These are phyloP conservation scores for Ogataea degrootiae DNA, from an alignment of 805 yeast genomes.

Conservation along the genomic window DNA sequence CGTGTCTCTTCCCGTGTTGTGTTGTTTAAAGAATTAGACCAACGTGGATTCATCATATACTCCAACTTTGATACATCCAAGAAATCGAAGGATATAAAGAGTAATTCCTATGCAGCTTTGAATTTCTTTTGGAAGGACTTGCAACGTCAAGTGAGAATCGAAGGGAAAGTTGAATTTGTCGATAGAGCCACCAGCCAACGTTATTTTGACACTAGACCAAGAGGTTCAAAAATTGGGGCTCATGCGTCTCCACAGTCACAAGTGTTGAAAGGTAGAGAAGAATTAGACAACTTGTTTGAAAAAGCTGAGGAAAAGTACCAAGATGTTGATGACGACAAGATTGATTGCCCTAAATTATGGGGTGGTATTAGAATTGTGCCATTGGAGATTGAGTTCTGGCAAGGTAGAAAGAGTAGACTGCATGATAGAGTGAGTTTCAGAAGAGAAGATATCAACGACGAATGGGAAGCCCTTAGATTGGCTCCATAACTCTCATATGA, in stretches of 20 bases:
- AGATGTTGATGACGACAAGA: slow-evolving; percentile 46
- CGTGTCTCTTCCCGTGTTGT: slow-evolving; percentile 81
- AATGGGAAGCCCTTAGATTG: slow-evolving; percentile 65
- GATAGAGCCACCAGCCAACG: slow-evolving; percentile 66
- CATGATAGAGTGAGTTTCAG: slow-evolving; percentile 83
- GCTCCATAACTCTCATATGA: slow-evolving; percentile 45
- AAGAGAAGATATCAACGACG: slow-evolving; percentile 43
- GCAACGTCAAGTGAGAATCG: slow-evolving; percentile 91
- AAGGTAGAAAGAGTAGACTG: slow-evolving; percentile 83
- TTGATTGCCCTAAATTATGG: slow-evolving; percentile 94
- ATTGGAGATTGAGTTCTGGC: slow-evolving; percentile 94
- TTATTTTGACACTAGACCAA: slow-evolving; percentile 83
- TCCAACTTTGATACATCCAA: slow-evolving; percentile 90
- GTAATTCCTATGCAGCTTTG: slow-evolving; percentile 77
- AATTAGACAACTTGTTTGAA: slow-evolving; percentile 50
- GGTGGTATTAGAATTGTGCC: slow-evolving; percentile 92
- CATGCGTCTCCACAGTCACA: slow-evolving; percentile 92
- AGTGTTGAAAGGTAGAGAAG: slow-evolving; percentile 49
- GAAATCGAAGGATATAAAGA: slow-evolving; percentile 63
- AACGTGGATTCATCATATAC: slow-evolving; percentile 77
- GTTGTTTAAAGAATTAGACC: slow-evolving; percentile 84
- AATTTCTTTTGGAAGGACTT: slow-evolving; percentile 88
- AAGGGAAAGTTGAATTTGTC: slow-evolving; percentile 76
- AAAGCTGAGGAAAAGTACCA: slow-evolving; percentile 53
- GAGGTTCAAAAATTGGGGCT: slow-evolving; percentile 92